Percentiles rank a stretch among this genome's conserved stretches.
phyloP scores from a whole-genome alignment of 2,329 filamentous ascomycete genomes.

The Diaporthe caulivora region DNA sequence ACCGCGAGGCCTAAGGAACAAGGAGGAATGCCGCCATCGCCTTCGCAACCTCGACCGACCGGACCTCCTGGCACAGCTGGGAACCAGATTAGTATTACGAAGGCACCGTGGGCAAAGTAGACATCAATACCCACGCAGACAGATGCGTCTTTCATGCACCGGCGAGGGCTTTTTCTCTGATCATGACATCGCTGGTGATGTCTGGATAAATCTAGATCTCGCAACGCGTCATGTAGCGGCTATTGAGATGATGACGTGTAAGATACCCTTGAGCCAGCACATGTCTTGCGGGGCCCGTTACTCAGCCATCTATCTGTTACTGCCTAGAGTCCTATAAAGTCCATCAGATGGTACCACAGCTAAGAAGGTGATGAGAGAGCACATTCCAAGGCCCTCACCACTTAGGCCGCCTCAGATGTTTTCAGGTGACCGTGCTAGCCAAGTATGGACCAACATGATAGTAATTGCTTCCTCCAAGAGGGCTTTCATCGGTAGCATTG shows the following conservation, averaged over 20 bases:
- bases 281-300: background rate
- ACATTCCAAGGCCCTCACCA: background rate
- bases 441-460: background rate
- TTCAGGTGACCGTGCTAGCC: no score
- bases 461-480: no score
- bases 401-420: background rate
- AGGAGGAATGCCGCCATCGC: slow-evolving; percentile 8
- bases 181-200: no score
- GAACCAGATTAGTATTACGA: slow-evolving; percentile 38
- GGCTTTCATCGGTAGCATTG: background rate
- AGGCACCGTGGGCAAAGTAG: slow-evolving; percentile 40
- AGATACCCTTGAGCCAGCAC: background rate
- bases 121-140: background rate
- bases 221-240: no score
- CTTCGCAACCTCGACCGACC: slow-evolving; percentile 23
- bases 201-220: background rate
- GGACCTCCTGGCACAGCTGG: slow-evolving; percentile 39
- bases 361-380: no score
- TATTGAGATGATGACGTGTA: background rate
- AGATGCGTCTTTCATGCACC: background rate
- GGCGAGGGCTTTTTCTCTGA: no score
- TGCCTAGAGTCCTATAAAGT: background rate
- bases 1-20: slow-evolving; percentile 10
- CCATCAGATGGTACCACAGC: no score
- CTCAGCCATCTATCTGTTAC: background rate